phyloP scores from a whole-genome alignment of 2,329 filamentous ascomycete species.

The Albifimbria verrucaria region DNA sequence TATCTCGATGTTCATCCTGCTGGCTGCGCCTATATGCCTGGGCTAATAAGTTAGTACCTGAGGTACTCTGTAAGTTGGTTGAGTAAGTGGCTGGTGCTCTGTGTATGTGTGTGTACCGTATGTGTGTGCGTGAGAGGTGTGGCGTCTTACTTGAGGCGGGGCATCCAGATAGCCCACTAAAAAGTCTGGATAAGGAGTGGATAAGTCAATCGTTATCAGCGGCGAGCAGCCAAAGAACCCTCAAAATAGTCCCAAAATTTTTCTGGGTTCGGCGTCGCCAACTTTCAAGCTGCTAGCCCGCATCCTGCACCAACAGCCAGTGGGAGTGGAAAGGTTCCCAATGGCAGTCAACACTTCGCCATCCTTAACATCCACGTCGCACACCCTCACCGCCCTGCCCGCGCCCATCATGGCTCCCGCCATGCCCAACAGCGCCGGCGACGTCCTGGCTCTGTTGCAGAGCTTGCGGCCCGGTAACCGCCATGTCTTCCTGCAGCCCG shows the following conservation, averaged over 20 bases:
- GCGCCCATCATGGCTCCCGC: slow-evolving; percentile 40
- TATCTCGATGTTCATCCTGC: too few species aligned
- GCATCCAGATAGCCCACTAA: too few species aligned
- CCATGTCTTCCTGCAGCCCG: slow-evolving; percentile 74
- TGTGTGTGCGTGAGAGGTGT: too few species aligned
- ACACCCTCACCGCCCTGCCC: slow-evolving; percentile 55
- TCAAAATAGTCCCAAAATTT: neutral
- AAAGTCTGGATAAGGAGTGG: neutral
- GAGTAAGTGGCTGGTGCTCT: too few species aligned
- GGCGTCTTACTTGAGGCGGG: too few species aligned
- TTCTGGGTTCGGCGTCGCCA: neutral
- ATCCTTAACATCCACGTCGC: slow-evolving; percentile 61
- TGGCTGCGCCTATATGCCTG: too few species aligned
- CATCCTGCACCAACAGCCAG: neutral
- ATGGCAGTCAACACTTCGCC: slow-evolving; percentile 47
- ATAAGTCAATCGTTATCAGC: neutral
- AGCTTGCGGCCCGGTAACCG: slow-evolving; percentile 58
- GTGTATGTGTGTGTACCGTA: too few species aligned
- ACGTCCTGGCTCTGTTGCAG: slow-evolving; percentile 51
- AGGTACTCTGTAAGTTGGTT: too few species aligned
- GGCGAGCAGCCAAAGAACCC: neutral
- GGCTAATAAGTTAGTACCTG: too few species aligned
- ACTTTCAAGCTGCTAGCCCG: too few species aligned
- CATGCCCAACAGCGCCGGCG: slow-evolving; percentile 28
- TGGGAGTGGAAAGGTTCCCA: neutral